Conservation (phyloP, 1,284 basidiomycete genomes). For the Papiliotrema laurentii region DNA sequence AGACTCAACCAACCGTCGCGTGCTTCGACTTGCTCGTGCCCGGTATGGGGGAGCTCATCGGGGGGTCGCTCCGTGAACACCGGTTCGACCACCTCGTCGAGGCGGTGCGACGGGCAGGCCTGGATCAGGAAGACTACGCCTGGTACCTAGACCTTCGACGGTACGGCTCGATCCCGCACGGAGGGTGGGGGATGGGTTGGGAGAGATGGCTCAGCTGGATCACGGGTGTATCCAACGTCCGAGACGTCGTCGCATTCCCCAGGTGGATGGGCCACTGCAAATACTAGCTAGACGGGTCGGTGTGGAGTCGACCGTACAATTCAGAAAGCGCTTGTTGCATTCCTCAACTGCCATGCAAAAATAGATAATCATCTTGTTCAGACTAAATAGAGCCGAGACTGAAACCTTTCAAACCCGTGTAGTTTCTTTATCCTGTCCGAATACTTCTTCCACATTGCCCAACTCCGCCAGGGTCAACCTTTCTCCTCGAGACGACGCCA, state of each 20-base stretch:
- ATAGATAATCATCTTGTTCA: too few species aligned
- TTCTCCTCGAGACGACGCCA: too few species aligned
- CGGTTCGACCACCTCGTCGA: conserved; percentile 57
- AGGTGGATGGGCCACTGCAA: conserved; percentile 67
- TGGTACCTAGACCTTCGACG: conserved; percentile 83
- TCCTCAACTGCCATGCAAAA: too few species aligned
- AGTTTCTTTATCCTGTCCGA: too few species aligned
- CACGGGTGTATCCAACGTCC: conserved; percentile 73
- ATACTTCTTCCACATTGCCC: too few species aligned
- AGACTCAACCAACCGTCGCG: conserved; percentile 60
- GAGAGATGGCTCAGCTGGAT: conserved; percentile 81
- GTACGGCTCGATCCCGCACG: conserved; percentile 78
- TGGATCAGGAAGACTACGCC: conserved; percentile 59
- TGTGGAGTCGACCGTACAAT: too few species aligned
- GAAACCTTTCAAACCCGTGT: too few species aligned
- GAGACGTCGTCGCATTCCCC: conserved; percentile 86
- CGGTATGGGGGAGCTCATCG: conserved; percentile 79
- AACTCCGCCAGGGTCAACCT: too few species aligned
- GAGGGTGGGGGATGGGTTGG: conserved; percentile 89
- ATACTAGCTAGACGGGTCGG: conserved; percentile 43
- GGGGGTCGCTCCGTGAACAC: conserved; percentile 88
- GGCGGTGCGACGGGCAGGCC: conserved; percentile 55
- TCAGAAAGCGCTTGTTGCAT: too few species aligned
- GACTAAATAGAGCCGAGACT: too few species aligned
- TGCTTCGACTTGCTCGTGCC: conserved; percentile 95